These are phyloP conservation scores for Paraphoma sp. DNA, from an alignment of 2,329 filamentous ascomycete genomes.

Conservation along the genomic window DNA sequence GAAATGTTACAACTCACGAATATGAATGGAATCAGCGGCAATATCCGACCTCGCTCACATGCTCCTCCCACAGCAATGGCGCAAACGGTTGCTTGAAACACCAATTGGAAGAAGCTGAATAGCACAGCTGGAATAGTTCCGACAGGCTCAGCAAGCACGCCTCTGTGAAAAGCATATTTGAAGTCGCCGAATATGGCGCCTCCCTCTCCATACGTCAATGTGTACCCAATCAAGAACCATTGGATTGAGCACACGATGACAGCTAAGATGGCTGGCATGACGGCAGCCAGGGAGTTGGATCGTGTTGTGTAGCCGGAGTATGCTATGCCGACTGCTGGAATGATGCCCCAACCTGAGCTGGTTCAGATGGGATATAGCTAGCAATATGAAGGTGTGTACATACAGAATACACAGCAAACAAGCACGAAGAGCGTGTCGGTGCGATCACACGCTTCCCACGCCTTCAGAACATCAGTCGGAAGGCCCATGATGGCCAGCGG, in stretches of 20 bases:
- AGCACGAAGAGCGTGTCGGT: slow-evolving; percentile 61
- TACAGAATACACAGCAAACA: slow-evolving; percentile 58
- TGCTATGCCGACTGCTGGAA: slow-evolving; percentile 59
- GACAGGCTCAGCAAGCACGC: slow-evolving; percentile 56
- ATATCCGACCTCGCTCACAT: slow-evolving; percentile 56
- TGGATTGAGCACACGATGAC: slow-evolving; percentile 59
- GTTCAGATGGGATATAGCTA: background rate
- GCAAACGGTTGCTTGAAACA: slow-evolving; percentile 59
- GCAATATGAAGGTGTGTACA: background rate
- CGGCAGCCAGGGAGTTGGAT: slow-evolving; percentile 56
- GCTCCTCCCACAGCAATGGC: slow-evolving; percentile 59
- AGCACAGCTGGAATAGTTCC: slow-evolving; percentile 59
- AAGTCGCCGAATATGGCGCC: slow-evolving; percentile 55
- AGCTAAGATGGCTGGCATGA: slow-evolving; percentile 56
- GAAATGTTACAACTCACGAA: slow-evolving; percentile 36
- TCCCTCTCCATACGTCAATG: slow-evolving; percentile 57
- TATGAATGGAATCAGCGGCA: slow-evolving; percentile 58
- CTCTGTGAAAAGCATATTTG: slow-evolving; percentile 54
- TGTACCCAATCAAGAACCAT: slow-evolving; percentile 60
- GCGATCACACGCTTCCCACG: slow-evolving; percentile 60
- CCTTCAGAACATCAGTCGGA: slow-evolving; percentile 41
- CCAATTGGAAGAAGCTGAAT: slow-evolving; percentile 60
- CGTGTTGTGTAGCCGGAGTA: slow-evolving; percentile 59
- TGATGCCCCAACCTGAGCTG: slow-evolving; percentile 55
- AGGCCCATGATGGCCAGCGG: slow-evolving; percentile 23